These are phyloP conservation scores for Straminergon stramineum DNA, from an alignment of 225 moss, liverwort and hornwort genomes.

Conservation along the genomic window DNA sequence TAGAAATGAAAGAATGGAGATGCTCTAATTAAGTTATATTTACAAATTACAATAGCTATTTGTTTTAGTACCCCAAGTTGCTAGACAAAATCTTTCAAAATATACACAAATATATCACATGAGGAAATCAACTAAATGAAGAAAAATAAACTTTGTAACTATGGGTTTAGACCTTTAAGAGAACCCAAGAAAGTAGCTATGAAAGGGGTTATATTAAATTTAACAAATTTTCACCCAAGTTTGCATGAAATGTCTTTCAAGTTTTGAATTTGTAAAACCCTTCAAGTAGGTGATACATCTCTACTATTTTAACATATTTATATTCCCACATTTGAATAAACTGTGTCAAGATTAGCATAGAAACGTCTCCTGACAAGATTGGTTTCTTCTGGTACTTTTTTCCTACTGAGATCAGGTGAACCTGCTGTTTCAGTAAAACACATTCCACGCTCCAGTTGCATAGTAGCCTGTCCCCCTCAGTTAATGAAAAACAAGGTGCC, in stretches of 20 bases:
- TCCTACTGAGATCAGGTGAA: not conserved
- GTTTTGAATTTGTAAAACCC: not conserved
- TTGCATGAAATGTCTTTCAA: not conserved
- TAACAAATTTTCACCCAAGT: not conserved
- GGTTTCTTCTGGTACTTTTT: not conserved
- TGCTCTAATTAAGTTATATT: not conserved
- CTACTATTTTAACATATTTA: not conserved
- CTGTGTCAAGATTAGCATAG: not conserved
- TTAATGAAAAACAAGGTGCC: not conserved
- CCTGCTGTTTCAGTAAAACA: not conserved
- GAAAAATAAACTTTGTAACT: not conserved
- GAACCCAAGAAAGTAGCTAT: not conserved
- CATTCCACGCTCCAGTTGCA: not conserved
- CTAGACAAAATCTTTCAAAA: not conserved
- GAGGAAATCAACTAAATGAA: not conserved
- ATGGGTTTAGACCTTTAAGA: no score
- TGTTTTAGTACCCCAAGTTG: not conserved
- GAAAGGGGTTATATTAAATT: not conserved
- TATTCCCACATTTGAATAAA: not conserved
- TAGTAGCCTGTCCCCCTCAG: not conserved
- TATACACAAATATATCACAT: not conserved
- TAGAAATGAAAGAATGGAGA: accelerated
- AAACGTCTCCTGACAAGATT: not conserved
- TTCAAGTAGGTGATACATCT: not conserved
- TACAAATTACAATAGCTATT: not conserved